Evolutionary conservation across 176 grass and related monocot genomes (phyloP), one percentile per base, ranked within the genome.

Genomic region (Oryza nivara): DNA sequence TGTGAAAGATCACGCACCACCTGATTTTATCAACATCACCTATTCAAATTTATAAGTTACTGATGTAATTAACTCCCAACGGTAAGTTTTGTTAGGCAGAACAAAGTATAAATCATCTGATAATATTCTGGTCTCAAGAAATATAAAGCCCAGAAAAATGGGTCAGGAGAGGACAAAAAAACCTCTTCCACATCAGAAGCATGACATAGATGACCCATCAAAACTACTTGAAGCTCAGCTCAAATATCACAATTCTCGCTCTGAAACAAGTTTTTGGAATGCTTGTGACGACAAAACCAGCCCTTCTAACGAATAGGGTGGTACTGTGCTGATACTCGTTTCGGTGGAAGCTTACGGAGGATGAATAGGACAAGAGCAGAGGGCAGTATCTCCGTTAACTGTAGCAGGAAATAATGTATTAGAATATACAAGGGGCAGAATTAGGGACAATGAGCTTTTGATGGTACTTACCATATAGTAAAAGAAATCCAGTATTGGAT

Each of bases 331-430:
- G 90, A 85, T 17, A 91, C 90, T 83, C 88, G 88, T 67, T 97
- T 94, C 0, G 95, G 94, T 19, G 94, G 95, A 70, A 97, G 92
- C 51, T 92, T 97, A 17, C 95, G 90, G 14, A 97, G 92, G 83
- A 97, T 83, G 70, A 92, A 97, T 80, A 94, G 86, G 51, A 97
- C 95, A 65, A 97, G 95, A 13, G 92, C 92, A 41, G 91, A 94
- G 11, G 95, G 95, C 46, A 97, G 32, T 92, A 97, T 87, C 83
- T 97, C 95, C 22, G 94, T 90, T 48, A 92, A 76, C 94, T 96
- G 67, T 58, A 54, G n/a, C 66, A 40, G 64, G 76, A 78, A 85
- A 38, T 74, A 84, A 72, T 25, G 4, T 91, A 56, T 82, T 54
- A 85, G 65, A 90, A 80, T 67, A 80, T 71, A 67, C 5, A 43